phyloP scores from a whole-genome alignment of 257 asterid species.

The Thymus mandschuricus region DNA sequence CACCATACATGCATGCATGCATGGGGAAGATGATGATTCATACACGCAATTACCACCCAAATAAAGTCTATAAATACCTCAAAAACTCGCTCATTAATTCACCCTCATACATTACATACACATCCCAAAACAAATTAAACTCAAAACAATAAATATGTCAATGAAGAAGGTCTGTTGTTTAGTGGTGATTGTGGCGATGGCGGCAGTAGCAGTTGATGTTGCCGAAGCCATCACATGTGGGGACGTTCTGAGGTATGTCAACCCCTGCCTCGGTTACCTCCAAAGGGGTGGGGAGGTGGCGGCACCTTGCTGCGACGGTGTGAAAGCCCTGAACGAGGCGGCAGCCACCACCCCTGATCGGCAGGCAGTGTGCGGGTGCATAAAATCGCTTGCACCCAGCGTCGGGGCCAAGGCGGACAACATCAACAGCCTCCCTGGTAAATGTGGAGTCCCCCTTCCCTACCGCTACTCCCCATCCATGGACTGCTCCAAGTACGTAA shows the following conservation, averaged over 20 bases:
- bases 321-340: conserved; percentile 20
- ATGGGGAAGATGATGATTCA: too few relatives aligned
- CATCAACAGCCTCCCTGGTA: conserved; percentile 36
- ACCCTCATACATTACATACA: too few relatives aligned
- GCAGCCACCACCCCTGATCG: conserved; percentile 40
- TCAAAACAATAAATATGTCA: too few relatives aligned
- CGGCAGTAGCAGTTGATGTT: conserved; percentile 1
- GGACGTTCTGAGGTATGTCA: conserved; percentile 18
- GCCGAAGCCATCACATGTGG: conserved; percentile 43
- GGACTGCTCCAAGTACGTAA: conserved; percentile 50
- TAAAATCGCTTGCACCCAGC: conserved; percentile 25
- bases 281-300: conserved; percentile 11
- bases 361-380: conserved; percentile 41
- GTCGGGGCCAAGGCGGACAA: conserved; percentile 1
- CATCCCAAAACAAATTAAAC: too few relatives aligned
- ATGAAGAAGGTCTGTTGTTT: not conserved
- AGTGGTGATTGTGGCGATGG: not conserved
- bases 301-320: conserved; percentile 40
- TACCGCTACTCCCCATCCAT: conserved; percentile 45
- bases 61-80: conserved; percentile 17
- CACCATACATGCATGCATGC: too few relatives aligned
- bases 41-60: not conserved
- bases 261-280: conserved; percentile 39
- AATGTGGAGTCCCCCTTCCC: conserved; percentile 48
- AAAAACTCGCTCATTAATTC: not conserved